Evolutionary conservation across 108 stramenopile species (phyloP), one percentile per base, ranked within the genome.

Genomic region (Asterionellopsis glacialis): DNA sequence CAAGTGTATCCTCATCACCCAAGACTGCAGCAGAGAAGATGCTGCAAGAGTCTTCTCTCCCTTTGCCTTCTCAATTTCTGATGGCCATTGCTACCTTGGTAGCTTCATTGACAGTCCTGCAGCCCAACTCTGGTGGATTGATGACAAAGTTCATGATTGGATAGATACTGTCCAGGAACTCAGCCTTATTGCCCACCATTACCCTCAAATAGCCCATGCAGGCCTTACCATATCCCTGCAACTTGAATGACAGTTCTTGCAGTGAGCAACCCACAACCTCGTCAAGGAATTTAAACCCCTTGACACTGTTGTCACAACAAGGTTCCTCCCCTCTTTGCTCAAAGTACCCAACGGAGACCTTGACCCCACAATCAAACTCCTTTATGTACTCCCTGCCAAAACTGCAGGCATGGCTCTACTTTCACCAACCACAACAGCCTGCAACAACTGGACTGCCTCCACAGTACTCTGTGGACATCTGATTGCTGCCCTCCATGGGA

Each of bases 161-260:
- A n/a, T 55, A 21, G 9, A 61, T 9, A 60, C 51, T 4, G 39
- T 69, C 23, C 39, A 54, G 9, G 40, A 12, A 24, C 54, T 69
- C 13, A 51, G 60, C 28, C 27, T 16, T 22, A 52, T 33, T 1
- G 68, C 68, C 26, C 50, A 41, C 38, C 42, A 51, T 11, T 62
- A 54, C 61, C 49, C 61, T 19, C 68, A 59, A 39, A 45, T 9
- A 13, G 43, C 43, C 42, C 21, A 15, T 13, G 18, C 57, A 9
- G 65, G 65, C 4, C 65, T 67, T 12, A 43, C 57, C 25, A 54
- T 49, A 57, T 67, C 65, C 7, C 65, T 67, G 47, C 65, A 67
- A 14, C 1, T 45, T 0, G 57, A 67, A 45, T 67, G 65, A 45
- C 43, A 43, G 40, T 67, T 49, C 57, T 33, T 59, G 45, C 65